Conservation (phyloP, 78 protist genomes). For the Dictyostelium capitatum region DNA sequence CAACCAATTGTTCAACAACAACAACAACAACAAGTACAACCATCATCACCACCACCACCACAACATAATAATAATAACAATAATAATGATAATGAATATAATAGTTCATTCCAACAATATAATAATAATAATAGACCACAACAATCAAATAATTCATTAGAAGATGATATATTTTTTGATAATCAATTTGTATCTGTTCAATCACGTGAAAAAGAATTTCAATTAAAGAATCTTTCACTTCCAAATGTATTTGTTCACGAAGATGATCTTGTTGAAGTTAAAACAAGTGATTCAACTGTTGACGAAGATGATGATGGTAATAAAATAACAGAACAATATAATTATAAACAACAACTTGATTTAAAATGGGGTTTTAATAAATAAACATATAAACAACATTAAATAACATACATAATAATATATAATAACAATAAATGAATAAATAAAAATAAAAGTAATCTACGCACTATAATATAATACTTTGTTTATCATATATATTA, state of each 20-base stretch:
- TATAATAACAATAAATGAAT: neutral
- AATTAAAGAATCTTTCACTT: slow-evolving; percentile 11
- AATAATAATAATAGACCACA: neutral
- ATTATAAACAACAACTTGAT: slow-evolving; percentile 17
- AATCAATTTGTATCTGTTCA: slow-evolving; percentile 18
- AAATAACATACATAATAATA: neutral
- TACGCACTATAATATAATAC: neutral
- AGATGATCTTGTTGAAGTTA: slow-evolving; percentile 55
- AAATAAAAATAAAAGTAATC: too few relatives aligned
- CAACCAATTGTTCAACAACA: neutral
- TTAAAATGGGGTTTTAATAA: slow-evolving; percentile 30
- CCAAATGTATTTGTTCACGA: slow-evolving; percentile 25
- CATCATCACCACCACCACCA: neutral
- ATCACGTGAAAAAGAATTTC: neutral
- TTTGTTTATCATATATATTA: neutral
- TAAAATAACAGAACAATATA: slow-evolving; percentile 6
- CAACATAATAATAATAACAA: neutral
- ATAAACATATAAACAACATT: neutral
- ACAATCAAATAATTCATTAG: neutral
- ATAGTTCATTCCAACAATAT: neutral
- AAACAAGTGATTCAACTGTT: neutral
- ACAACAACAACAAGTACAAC: neutral
- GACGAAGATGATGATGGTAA: slow-evolving; percentile 16
- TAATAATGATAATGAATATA: neutral
- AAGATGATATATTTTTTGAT: neutral